Evolutionary conservation across 768 basidiomycete species (phyloP), one percentile per base, ranked within the genome.

Genomic region (Tulasnella sp.): DNA sequence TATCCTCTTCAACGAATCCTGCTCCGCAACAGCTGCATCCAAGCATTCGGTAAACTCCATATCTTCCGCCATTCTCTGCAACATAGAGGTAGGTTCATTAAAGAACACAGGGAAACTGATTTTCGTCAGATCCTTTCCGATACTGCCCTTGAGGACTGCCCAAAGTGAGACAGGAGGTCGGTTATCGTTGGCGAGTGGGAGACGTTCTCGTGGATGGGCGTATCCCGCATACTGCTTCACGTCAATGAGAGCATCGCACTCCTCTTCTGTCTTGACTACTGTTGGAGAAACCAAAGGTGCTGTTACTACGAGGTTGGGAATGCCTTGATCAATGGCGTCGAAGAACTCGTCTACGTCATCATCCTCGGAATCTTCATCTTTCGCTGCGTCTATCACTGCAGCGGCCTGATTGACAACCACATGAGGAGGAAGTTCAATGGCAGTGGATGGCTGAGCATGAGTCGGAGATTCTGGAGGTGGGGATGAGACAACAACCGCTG

Each of bases 31-130:
- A 22, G 92, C 92, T 5, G 84, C 81, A 58, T 95, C 90, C 60
- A 96, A 83, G 60, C 89, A 93, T 58, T 90, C 88, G 0, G 86
- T 81, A 66, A 92, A 95, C 64, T 95, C 92, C 88, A 93, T 93
- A 65, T 98, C 92, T 67, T 98, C 92, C 9, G 91, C 85, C 87
- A 96, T 98, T 44, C 92, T 71, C 68, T 98, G 88, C 54, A 98
- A 64, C 92, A 98, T 96, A 61, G 87, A 91, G 43, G 91, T 95
- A 25, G 89, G 86, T 48, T 88, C 85, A 64, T 90, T 92, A 61
- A 88, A 90, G 63, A 79, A 89, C 34, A 95, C 90, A 0, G 91
- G 91, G 65, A 93, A 93, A 58, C 79, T 85, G 54, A 98, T 96
- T 73, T 75, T 92, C 34, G 91, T 98, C 63, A 98, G 68, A 63